Conservation (phyloP, 305 asterid species). For the Solanum chacoense region DNA sequence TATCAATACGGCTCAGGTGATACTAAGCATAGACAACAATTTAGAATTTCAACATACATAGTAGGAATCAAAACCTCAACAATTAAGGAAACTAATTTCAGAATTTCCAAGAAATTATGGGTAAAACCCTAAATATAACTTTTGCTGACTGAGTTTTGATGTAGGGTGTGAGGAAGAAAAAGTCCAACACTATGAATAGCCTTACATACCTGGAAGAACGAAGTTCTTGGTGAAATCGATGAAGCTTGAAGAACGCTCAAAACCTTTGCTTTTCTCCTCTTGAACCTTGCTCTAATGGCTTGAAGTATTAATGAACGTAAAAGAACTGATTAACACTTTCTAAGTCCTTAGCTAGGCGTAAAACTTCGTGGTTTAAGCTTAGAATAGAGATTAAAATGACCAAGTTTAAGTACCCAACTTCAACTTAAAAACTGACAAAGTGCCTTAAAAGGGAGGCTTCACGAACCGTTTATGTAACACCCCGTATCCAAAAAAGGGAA, state of each 20-base stretch:
- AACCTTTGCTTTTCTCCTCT: neutral
- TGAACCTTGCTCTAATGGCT: neutral
- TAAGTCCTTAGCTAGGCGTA: neutral
- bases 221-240: neutral
- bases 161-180: neutral
- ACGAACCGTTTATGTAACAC: neutral
- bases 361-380: neutral
- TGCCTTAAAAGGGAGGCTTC: neutral
- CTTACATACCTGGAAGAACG: neutral
- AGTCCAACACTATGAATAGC: neutral
- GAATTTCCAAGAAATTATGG: neutral
- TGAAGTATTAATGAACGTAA: neutral
- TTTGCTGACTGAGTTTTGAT: neutral
- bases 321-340: neutral
- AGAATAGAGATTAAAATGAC: neutral
- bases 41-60: no score
- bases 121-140: neutral
- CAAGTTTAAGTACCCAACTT: neutral
- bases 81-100: no score
- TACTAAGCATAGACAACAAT: neutral
- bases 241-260: neutral
- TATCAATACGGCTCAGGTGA: neutral
- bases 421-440: neutral
- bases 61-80: neutral
- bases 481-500: no score